phyloP scores from a whole-genome alignment of 192 early-diverging fungal species.

The Rhizoclosmatium globosum region DNA sequence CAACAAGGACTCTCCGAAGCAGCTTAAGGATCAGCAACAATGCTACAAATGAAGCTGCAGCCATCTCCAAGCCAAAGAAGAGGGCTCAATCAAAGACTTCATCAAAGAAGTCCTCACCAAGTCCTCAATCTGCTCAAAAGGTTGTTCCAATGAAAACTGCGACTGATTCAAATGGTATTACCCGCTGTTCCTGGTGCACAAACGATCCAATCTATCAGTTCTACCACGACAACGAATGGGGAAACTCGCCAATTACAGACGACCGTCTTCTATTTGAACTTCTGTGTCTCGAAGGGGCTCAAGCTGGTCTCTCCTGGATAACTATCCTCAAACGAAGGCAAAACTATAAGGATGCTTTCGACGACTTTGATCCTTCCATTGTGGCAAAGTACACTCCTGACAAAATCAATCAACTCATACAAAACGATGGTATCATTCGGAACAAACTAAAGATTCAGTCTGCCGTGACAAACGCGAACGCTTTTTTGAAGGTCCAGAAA shows the following conservation, averaged over 20 bases:
- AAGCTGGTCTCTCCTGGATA: slow-evolving; percentile 38
- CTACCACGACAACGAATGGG: slow-evolving; percentile 37
- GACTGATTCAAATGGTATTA: neutral
- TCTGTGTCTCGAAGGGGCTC: slow-evolving; percentile 25
- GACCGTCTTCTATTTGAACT: slow-evolving; percentile 31
- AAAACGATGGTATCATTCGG: slow-evolving; percentile 30
- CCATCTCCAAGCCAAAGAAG: too few species aligned
- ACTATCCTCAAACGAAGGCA: slow-evolving; percentile 29
- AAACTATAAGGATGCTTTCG: slow-evolving; percentile 25
- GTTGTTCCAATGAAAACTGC: neutral
- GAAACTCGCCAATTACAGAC: neutral
- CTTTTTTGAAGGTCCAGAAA: slow-evolving; percentile 33
- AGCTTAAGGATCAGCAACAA: too few species aligned
- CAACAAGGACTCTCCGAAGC: too few species aligned
- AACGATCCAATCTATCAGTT: slow-evolving; percentile 2
- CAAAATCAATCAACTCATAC: slow-evolving; percentile 10
- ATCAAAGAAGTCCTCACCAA: neutral
- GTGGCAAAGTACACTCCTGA: neutral
- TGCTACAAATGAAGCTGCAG: too few species aligned
- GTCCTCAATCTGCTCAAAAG: neutral
- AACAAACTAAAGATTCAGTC: slow-evolving; percentile 24
- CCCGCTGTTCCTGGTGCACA: slow-evolving; percentile 27
- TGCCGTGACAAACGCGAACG: slow-evolving; percentile 30
- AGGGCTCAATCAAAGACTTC: too few species aligned
- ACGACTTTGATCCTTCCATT: slow-evolving; percentile 28